Base-by-base conservation (phyloP, 1,284 basidiomycete species). In the Cryptococcus sp. region DNA sequence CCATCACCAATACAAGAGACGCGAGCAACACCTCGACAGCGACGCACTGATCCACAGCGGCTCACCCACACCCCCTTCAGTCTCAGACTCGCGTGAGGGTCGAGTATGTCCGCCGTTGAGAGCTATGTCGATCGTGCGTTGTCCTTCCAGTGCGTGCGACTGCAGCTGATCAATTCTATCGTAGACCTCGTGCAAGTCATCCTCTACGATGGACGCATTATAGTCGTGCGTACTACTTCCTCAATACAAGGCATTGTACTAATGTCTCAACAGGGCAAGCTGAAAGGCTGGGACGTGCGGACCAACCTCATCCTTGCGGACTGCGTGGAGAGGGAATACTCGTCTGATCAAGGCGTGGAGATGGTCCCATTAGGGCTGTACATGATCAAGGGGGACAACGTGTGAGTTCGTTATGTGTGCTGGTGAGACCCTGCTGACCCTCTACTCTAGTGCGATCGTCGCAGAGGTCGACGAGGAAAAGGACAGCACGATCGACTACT, bases 371-470 rank as follows among this genome's bases (percentile, higher is more conserved):
- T 99, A n/a, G 95, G 95, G 1, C 82, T 99, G 49, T 99, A 99
- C 78, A 87, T 99, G 66, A 90, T 99, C 70, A 91, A 97, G 73
- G 95, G 95, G 2, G 95, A 99, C 74, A 94, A 95, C 83, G 93
- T 96, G 95, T 97, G 62, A 71, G 83, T 80, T 2, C 5, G 19
- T 11, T 20, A 22, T 7, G 5, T 38, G 19, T 39, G 40, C 3
- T 38, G 39, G 48, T 25, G 8, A 17, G 7, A 41, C 10, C 5
- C 13, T 13, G n/a, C 47, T 55, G 25, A 55, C 53, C 17, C 4
- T 15, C 17, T 11, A 17, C 6, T 50, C 16, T 71, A 95, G 91
- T 47, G 88, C 88, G 42, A 81, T 97, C 63, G 90, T 99, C 42
- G 95, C 91, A 48, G 92, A 96, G 77, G 74, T 98, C 38, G 95